A percentile compares a stretch with the other conserved stretches of the same genome.
These are phyloP conservation scores for Calcarisporium arbuscula DNA, from an alignment of 2,329 filamentous ascomycete species.

Conservation along the genomic window DNA sequence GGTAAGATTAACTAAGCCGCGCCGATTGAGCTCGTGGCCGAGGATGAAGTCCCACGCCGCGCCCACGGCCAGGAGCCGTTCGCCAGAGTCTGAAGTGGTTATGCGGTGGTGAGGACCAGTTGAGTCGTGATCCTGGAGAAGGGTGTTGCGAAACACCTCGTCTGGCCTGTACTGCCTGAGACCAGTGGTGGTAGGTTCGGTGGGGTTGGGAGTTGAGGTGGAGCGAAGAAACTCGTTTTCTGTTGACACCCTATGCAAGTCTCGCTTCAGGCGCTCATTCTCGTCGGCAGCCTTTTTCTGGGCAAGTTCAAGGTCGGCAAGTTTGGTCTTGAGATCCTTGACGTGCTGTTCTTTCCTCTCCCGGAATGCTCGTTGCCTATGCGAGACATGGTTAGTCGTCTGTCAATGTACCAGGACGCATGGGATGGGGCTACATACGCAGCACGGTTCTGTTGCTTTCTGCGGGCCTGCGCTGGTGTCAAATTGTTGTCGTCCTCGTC, in stretches of 20 bases:
- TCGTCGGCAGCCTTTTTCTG: conserved; percentile 69
- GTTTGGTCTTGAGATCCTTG: conserved; percentile 83
- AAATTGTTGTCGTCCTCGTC: conserved; percentile 51
- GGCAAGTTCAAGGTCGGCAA: conserved; percentile 68
- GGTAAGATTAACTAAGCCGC: conserved; percentile 73
- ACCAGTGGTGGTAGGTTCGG: conserved; percentile 51
- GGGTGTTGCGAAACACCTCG: conserved; percentile 62
- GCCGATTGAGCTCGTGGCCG: conserved; percentile 67
- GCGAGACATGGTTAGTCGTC: neutral
- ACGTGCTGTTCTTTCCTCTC: conserved; percentile 94
- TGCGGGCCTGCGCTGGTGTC: conserved; percentile 51
- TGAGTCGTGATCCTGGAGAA: conserved; percentile 55
- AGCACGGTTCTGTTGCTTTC: conserved; percentile 56
- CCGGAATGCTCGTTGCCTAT: conserved; percentile 87
- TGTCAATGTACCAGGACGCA: no score
- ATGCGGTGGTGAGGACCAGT: conserved; percentile 64
- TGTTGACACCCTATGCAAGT: conserved; percentile 76
- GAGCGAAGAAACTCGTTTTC: conserved; percentile 91
- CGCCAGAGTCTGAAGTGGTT: conserved; percentile 57
- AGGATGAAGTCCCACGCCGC: conserved; percentile 91
- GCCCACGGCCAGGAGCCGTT: conserved; percentile 64
- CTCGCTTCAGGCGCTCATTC: conserved; percentile 79
- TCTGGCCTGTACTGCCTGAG: conserved; percentile 66
- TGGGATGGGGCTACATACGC: conserved; percentile 39
- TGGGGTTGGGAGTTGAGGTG: conserved; percentile 51